These are phyloP conservation scores for Ceratocystis cubensis DNA, from an alignment of 2,329 filamentous ascomycete species.

Conservation along the genomic window DNA sequence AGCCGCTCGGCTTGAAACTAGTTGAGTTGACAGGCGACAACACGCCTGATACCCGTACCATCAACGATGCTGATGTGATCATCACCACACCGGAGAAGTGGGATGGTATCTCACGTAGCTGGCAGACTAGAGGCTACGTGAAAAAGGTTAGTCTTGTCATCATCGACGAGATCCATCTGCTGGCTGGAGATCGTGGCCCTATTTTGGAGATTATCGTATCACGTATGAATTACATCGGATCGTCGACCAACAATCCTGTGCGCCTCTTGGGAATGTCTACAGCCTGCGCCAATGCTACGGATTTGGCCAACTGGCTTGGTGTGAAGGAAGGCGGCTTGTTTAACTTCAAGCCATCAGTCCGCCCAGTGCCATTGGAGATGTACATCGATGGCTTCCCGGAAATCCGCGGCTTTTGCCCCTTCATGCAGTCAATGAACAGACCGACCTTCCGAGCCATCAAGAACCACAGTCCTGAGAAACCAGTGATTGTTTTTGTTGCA, in stretches of 20 bases:
- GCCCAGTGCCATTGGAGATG: conserved; percentile 87
- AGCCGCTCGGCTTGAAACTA: conserved; percentile 73
- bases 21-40: conserved; percentile 96
- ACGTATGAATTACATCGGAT: conserved; percentile 96
- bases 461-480: conserved; percentile 88
- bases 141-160: conserved; percentile 91
- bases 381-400: conserved; percentile 97
- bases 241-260: conserved; percentile 79
- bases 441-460: conserved; percentile 96
- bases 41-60: conserved; percentile 90
- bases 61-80: conserved; percentile 91
- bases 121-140: conserved; percentile 95
- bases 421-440: conserved; percentile 99
- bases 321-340: conserved; percentile 81
- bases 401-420: conserved; percentile 82
- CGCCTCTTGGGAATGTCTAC: conserved; percentile 97
- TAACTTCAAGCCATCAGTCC: conserved; percentile 95
- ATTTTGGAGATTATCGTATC: conserved; percentile 95
- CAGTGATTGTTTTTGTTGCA: conserved; percentile 95
- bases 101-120: conserved; percentile 98
- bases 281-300: conserved; percentile 87
- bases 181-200: conserved; percentile 92
- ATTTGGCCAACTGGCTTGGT: conserved; percentile 90
- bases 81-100: conserved; percentile 99
- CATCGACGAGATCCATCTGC: conserved; percentile 93